phyloP scores from a whole-genome alignment of 2,329 filamentous ascomycete species.

The Fusarium nygamai region DNA sequence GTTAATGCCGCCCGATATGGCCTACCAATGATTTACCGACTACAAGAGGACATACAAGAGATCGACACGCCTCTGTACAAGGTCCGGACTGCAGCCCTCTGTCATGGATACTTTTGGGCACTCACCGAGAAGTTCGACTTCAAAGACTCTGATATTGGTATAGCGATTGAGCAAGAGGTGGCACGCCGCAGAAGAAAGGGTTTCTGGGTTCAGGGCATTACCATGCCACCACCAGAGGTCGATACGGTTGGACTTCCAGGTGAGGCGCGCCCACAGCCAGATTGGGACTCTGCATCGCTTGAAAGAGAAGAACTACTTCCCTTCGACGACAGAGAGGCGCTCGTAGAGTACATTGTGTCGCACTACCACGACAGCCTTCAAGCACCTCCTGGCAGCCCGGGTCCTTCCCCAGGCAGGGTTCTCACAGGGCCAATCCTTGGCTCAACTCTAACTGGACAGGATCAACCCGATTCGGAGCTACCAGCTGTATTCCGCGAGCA shows the following conservation, averaged over 20 bases:
- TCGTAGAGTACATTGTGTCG: slow-evolving; percentile 79
- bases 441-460: slow-evolving; percentile 54
- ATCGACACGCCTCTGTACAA: slow-evolving; percentile 74
- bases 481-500: slow-evolving; percentile 75
- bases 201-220: slow-evolving; percentile 82
- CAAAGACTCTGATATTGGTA: slow-evolving; percentile 74
- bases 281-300: slow-evolving; percentile 62
- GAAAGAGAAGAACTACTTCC: slow-evolving; percentile 74
- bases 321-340: slow-evolving; percentile 76
- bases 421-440: slow-evolving; percentile 71
- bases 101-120: slow-evolving; percentile 89
- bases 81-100: slow-evolving; percentile 82
- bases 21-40: slow-evolving; percentile 86
- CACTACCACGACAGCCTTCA: slow-evolving; percentile 71
- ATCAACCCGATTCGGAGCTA: slow-evolving; percentile 63
- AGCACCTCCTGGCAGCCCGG: slow-evolving; percentile 76
- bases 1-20: slow-evolving; percentile 83
- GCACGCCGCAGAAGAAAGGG: slow-evolving; percentile 75
- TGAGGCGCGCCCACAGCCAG: slow-evolving; percentile 53
- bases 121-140: slow-evolving; percentile 82
- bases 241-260: slow-evolving; percentile 68
- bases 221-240: slow-evolving; percentile 73
- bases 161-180: slow-evolving; percentile 80
- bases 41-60: slow-evolving; percentile 84
- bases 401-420: slow-evolving; percentile 73